Conservation (phyloP, 1,284 basidiomycete species). For the Microbotryum silenes-acaulis region DNA sequence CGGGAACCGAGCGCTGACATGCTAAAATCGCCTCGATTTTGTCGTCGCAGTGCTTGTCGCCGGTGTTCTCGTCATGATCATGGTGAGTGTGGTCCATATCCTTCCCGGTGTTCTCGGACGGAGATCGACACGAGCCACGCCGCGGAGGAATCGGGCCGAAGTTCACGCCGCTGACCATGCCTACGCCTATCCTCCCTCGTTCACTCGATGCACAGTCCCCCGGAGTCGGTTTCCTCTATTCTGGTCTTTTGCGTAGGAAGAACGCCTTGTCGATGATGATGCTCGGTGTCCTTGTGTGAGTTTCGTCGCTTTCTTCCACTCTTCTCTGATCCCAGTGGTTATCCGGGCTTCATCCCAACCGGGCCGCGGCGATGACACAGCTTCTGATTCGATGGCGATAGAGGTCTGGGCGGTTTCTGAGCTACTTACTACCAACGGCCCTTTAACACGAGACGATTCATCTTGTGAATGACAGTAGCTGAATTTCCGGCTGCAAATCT, state of each 20-base stretch:
- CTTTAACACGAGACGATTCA: too few relatives aligned
- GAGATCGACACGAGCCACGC: not conserved
- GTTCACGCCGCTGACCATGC: not conserved
- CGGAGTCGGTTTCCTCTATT: constrained; percentile 5
- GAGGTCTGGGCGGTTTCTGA: too few relatives aligned
- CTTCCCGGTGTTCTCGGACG: not conserved
- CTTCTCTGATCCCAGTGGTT: too few relatives aligned
- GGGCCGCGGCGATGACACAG: too few relatives aligned
- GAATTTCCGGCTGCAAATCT: too few relatives aligned
- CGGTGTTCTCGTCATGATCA: constrained; percentile 63
- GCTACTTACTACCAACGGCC: too few relatives aligned
- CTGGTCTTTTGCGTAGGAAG: constrained; percentile 32
- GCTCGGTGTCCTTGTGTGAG: constrained; percentile 60
- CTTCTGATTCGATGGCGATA: too few relatives aligned
- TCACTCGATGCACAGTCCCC: not conserved
- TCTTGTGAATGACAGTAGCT: too few relatives aligned
- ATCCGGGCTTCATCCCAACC: too few relatives aligned
- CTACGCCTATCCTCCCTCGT: not conserved
- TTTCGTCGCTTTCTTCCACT: too few relatives aligned
- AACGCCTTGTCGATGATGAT: constrained; percentile 91
- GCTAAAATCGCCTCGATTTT: constrained; percentile 3
- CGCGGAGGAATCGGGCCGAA: not conserved
- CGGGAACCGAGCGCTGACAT: not conserved
- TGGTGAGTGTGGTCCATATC: constrained; percentile 44
- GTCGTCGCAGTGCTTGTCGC: not conserved